Conservation (phyloP, 208 protist genomes). For the Crithidia sp. region DNA sequence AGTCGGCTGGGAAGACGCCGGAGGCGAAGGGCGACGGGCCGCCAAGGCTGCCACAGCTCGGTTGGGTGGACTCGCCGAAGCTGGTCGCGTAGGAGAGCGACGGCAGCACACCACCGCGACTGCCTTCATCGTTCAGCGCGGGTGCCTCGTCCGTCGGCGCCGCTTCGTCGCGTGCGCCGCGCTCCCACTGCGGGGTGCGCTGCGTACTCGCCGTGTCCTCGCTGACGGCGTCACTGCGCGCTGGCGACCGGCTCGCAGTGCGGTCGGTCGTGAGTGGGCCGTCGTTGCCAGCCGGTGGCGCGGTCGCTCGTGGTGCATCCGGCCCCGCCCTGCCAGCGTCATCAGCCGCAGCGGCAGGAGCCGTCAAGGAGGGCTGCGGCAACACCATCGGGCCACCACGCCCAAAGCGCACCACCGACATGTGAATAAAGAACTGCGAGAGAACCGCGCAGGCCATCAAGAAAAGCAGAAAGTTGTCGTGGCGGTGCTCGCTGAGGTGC, state of each 20-base stretch:
- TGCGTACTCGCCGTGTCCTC: slow-evolving; percentile 3
- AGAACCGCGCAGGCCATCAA: slow-evolving; percentile 47
- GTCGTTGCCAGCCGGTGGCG: not conserved
- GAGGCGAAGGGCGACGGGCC: not conserved
- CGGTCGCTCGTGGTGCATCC: not conserved
- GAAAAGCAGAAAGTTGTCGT: slow-evolving; percentile 50
- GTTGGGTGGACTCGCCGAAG: not conserved
- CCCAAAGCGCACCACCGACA: slow-evolving; percentile 64
- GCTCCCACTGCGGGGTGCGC: not conserved
- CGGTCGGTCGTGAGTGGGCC: slow-evolving; percentile 4
- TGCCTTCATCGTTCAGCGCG: not conserved
- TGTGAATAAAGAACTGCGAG: slow-evolving; percentile 74
- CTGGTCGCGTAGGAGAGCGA: not conserved
- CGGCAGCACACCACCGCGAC: not conserved
- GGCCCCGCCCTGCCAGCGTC: not conserved
- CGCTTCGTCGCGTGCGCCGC: not conserved
- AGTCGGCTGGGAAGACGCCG: not conserved
- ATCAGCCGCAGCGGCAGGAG: not conserved
- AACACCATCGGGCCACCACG: slow-evolving; percentile 5
- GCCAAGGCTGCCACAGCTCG: slow-evolving; percentile 3
- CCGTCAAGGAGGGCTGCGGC: not conserved
- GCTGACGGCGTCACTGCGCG: slow-evolving; percentile 5
- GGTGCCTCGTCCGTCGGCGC: not conserved
- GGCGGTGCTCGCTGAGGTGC: slow-evolving; percentile 47
- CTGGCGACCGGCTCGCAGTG: not conserved